Conservation (phyloP, 352 stramenopile genomes). For the Phytophthora hybrid region DNA sequence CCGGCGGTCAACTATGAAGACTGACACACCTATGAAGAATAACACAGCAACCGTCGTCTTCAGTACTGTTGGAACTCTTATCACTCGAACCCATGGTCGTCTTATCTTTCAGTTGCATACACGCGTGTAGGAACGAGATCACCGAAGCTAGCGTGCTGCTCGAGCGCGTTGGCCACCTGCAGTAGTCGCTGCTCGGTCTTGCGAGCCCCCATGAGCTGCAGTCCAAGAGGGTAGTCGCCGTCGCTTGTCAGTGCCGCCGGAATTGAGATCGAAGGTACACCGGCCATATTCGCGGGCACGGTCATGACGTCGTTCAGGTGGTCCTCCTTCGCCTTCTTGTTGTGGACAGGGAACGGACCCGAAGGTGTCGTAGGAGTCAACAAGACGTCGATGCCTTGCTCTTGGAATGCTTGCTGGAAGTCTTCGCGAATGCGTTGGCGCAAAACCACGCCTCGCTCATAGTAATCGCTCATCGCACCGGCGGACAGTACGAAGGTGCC, state of each 20-base stretch:
- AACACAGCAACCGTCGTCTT: too few species aligned
- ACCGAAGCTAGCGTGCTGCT: slow-evolving; percentile 62
- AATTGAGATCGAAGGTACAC: slow-evolving; percentile 87
- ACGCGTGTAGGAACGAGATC: slow-evolving; percentile 60
- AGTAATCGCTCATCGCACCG: slow-evolving; percentile 90
- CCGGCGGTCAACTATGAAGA: too few species aligned
- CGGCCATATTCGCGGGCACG: slow-evolving; percentile 89
- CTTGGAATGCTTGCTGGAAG: slow-evolving; percentile 66
- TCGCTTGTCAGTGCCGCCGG: slow-evolving; percentile 69
- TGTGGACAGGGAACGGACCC: slow-evolving; percentile 73
- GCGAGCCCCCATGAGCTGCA: slow-evolving; percentile 80
- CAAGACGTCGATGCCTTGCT: slow-evolving; percentile 82
- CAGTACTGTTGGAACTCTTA: background rate
- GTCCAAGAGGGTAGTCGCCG: slow-evolving; percentile 69
- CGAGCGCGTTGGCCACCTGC: slow-evolving; percentile 67
- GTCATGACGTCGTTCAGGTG: slow-evolving; percentile 96
- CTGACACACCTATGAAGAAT: too few species aligned
- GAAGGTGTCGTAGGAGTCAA: slow-evolving; percentile 89
- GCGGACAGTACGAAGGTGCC: slow-evolving; percentile 93
- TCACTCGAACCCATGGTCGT: too few species aligned
- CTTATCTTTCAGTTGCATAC: slow-evolving; percentile 48
- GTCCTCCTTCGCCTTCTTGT: slow-evolving; percentile 67
- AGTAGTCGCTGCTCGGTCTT: slow-evolving; percentile 73
- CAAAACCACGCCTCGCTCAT: slow-evolving; percentile 86
- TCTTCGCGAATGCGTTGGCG: slow-evolving; percentile 83